phyloP scores from a whole-genome alignment of 2,329 filamentous ascomycete species.

The Fusarium decemcellulare region DNA sequence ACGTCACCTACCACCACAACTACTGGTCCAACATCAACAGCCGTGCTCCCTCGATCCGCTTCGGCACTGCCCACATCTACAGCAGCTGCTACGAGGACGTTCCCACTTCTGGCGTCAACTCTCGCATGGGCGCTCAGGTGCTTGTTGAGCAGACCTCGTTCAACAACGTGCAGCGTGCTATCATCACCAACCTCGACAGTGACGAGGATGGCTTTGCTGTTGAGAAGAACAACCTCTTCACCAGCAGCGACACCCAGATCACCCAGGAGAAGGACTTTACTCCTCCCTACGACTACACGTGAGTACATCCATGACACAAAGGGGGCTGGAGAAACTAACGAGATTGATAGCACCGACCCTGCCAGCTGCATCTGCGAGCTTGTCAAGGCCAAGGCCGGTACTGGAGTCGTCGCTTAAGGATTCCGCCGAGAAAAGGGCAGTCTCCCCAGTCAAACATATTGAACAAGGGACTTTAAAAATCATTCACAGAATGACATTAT shows the following conservation, averaged over 20 bases:
- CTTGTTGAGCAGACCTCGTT: constrained; percentile 67
- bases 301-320: constrained; percentile 25
- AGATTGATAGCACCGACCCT: constrained; percentile 21
- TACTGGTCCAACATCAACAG: constrained; percentile 68
- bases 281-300: constrained; percentile 55
- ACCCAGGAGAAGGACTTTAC: constrained; percentile 52
- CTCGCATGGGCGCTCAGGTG: constrained; percentile 65
- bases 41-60: constrained; percentile 64
- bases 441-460: background rate
- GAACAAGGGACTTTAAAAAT: background rate
- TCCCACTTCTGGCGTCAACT: constrained; percentile 65
- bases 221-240: constrained; percentile 61
- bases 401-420: constrained; percentile 36
- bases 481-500: constrained; percentile 8
- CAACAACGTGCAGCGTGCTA: constrained; percentile 57
- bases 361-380: constrained; percentile 42
- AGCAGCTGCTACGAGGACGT: constrained; percentile 66
- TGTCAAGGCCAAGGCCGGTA: constrained; percentile 44
- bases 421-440: background rate
- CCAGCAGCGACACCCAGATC: constrained; percentile 51
- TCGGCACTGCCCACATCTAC: constrained; percentile 71
- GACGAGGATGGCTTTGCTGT: constrained; percentile 60
- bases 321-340: background rate
- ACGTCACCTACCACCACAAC: constrained; percentile 71
- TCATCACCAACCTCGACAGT: constrained; percentile 60